Evolutionary conservation across 169 alveolate genomes (phyloP).

Genomic region (Plasmodium falciparum): DNA sequence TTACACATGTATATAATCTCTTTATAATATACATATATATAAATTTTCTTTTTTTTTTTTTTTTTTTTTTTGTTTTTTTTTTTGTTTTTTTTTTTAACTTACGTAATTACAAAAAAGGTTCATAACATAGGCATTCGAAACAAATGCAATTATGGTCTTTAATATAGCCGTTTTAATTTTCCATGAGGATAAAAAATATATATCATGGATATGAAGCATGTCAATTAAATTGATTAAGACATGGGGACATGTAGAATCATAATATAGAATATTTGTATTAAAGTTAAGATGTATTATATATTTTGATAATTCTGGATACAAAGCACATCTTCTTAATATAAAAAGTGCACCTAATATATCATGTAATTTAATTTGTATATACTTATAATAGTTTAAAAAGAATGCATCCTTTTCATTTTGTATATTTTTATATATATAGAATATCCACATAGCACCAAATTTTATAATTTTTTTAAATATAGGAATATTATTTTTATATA

Average conservation of each 20-base stretch:
- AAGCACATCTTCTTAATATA: slow-evolving; percentile 71
- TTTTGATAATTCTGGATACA: slow-evolving; percentile 37
- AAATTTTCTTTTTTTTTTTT: no score
- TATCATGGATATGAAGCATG: slow-evolving; percentile 34
- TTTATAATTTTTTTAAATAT: slow-evolving; percentile 67
- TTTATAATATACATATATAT: not conserved
- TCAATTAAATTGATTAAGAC: slow-evolving; percentile 42
- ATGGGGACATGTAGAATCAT: slow-evolving; percentile 45
- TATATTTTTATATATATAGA: slow-evolving; percentile 42
- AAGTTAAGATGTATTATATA: slow-evolving; percentile 55
- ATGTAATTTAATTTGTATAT: slow-evolving; percentile 35
- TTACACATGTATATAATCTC: not conserved
- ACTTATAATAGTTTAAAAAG: slow-evolving; percentile 28
- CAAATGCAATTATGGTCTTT: slow-evolving; percentile 60
- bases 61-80: not conserved
- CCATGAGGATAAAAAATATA: slow-evolving; percentile 70
- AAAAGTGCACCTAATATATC: slow-evolving; percentile 69
- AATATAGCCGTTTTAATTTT: slow-evolving; percentile 64
- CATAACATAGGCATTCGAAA: slow-evolving; percentile 68
- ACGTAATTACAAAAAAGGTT: slow-evolving; percentile 63
- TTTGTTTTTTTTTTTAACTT: slow-evolving; percentile 49
- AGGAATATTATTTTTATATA: slow-evolving; percentile 6
- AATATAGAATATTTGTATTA: slow-evolving; percentile 6
- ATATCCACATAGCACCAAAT: slow-evolving; percentile 73
- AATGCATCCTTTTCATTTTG: slow-evolving; percentile 43